Conservation (phyloP, 164 flowering plant species). For the Echeveria elegans region DNA sequence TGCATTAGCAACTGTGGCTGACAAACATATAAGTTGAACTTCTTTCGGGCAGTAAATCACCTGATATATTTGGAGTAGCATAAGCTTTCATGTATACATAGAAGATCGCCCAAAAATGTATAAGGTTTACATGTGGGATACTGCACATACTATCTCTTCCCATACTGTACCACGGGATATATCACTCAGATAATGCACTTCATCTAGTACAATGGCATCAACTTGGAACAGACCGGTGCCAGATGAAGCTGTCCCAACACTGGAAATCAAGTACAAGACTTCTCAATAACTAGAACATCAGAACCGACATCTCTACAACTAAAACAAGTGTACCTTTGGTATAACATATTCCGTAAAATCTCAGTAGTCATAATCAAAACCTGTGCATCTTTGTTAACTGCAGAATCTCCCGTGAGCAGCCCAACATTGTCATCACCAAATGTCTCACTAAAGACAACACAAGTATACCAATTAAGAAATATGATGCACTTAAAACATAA, state of each 20-base stretch:
- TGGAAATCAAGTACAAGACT: slow-evolving; percentile 24
- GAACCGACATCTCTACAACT: neutral
- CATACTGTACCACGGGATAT: slow-evolving; percentile 96
- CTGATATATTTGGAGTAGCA: slow-evolving; percentile 23
- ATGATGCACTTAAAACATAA: neutral
- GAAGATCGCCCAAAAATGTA: neutral
- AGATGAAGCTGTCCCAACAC: slow-evolving; percentile 73
- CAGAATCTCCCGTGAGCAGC: slow-evolving; percentile 91
- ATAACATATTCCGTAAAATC: slow-evolving; percentile 90
- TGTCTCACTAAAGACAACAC: slow-evolving; percentile 41
- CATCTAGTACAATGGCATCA: slow-evolving; percentile 90
- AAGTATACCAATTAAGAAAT: neutral
- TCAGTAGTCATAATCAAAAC: slow-evolving; percentile 93
- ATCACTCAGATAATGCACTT: slow-evolving; percentile 94
- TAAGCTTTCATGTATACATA: neutral
- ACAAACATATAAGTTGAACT: slow-evolving; percentile 87
- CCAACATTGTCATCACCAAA: slow-evolving; percentile 93
- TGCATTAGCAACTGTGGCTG: slow-evolving; percentile 95
- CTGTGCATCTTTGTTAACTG: slow-evolving; percentile 80
- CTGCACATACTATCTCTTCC: slow-evolving; percentile 83
- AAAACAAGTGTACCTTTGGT: slow-evolving; percentile 51
- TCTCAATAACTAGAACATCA: neutral
- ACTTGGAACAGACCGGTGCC: slow-evolving; percentile 68
- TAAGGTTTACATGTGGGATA: neutral
- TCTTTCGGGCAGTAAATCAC: slow-evolving; percentile 95